A percentile compares a stretch with the other conserved stretches of the same genome.
Evolutionary conservation across 2,329 filamentous ascomycete species (phyloP).

Genomic region (Teratosphaeria zuluensis): DNA sequence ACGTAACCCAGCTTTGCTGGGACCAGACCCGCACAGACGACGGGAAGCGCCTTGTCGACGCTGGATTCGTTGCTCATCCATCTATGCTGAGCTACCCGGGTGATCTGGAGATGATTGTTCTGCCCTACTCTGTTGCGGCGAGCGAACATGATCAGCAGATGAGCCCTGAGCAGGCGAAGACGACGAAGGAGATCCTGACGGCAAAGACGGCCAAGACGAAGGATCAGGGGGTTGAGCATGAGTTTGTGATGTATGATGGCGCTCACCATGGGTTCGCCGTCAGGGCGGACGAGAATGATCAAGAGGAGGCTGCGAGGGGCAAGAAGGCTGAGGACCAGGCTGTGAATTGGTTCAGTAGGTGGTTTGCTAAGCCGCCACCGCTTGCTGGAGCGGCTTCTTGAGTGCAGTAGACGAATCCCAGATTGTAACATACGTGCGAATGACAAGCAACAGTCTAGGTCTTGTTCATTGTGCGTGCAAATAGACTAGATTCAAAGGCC

Average conservation of each 20-base stretch:
- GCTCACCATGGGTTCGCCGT: slow-evolving; percentile 30
- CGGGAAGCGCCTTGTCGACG: slow-evolving; percentile 23
- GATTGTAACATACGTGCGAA: neutral
- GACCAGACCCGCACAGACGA: slow-evolving; percentile 21
- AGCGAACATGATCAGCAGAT: slow-evolving; percentile 21
- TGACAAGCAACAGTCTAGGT: no score
- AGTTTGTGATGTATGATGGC: slow-evolving; percentile 29
- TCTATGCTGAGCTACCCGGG: slow-evolving; percentile 23
- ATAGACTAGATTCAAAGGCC: no score
- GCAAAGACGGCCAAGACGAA: slow-evolving; percentile 26
- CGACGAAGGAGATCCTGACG: slow-evolving; percentile 24
- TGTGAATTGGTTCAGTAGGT: slow-evolving; percentile 28
- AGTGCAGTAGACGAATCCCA: neutral
- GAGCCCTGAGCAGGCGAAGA: slow-evolving; percentile 22
- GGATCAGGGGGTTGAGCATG: slow-evolving; percentile 25
- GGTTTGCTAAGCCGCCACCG: slow-evolving; percentile 19
- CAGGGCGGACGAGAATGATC: slow-evolving; percentile 24
- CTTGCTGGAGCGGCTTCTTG: neutral
- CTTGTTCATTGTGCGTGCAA: no score
- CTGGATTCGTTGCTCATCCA: slow-evolving; percentile 28
- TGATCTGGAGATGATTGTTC: slow-evolving; percentile 25
- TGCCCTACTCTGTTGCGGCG: slow-evolving; percentile 27
- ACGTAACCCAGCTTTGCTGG: slow-evolving; percentile 25
- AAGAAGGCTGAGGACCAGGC: slow-evolving; percentile 30
- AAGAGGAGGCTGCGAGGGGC: slow-evolving; percentile 23